Evolutionary conservation across 2,329 filamentous ascomycete genomes (phyloP).

Genomic region (Trichoderma afroharzianum): DNA sequence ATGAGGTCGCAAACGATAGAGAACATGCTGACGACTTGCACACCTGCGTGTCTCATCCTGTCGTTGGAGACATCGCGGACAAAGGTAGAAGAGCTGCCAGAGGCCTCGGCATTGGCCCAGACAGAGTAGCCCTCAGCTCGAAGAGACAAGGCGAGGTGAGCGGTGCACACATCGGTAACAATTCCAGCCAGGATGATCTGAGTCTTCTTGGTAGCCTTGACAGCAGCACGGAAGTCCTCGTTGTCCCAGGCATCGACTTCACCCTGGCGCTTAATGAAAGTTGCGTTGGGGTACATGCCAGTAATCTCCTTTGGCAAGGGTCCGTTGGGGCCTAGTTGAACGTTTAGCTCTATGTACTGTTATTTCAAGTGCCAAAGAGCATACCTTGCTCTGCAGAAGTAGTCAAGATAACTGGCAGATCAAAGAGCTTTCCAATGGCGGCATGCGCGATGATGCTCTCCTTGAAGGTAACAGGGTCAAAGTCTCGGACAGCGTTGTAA

Average conservation of each 20-base stretch:
- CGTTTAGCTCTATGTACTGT: background rate
- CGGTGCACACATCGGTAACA: conserved; percentile 70
- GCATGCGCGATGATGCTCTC: conserved; percentile 67
- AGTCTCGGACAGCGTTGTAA: conserved; percentile 56
- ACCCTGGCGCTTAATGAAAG: conserved; percentile 64
- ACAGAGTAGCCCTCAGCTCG: conserved; percentile 68
- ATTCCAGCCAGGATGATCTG: conserved; percentile 73
- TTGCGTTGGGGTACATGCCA: conserved; percentile 60
- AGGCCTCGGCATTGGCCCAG: conserved; percentile 69
- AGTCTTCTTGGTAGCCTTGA: conserved; percentile 60
- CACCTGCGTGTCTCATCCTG: conserved; percentile 64
- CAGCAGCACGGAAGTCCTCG: conserved; percentile 60
- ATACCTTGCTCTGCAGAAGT: conserved; percentile 60
- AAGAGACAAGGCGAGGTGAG: conserved; percentile 70
- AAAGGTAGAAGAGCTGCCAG: conserved; percentile 60
- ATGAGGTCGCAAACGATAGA: conserved; percentile 65
- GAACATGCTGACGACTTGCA: conserved; percentile 61
- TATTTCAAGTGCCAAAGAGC: background rate
- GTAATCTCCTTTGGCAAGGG: conserved; percentile 46
- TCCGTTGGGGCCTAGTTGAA: conserved; percentile 61
- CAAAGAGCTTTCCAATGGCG: conserved; percentile 57
- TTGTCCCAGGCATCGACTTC: conserved; percentile 80
- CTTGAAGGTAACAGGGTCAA: conserved; percentile 59
- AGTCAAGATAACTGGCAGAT: conserved; percentile 66
- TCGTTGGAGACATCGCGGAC: conserved; percentile 52